These are phyloP conservation scores for Allium cepa DNA, from an alignment of 106 monocot species.

Conservation along the genomic window DNA sequence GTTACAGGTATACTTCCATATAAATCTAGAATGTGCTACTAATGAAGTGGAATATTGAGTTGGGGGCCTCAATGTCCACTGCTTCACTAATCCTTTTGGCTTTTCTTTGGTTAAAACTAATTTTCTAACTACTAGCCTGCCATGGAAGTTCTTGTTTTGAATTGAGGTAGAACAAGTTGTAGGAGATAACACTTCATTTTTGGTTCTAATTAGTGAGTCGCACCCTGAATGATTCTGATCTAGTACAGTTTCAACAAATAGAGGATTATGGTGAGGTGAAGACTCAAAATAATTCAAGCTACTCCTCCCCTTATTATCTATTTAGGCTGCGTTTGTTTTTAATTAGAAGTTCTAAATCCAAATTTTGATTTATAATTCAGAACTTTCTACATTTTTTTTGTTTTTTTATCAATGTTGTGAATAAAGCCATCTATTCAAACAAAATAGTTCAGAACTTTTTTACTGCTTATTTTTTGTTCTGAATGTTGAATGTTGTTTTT, in stretches of 20 bases:
- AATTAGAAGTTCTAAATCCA: neutral
- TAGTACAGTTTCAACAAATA: neutral
- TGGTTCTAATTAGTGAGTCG: constrained; percentile 1
- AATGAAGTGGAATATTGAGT: constrained; percentile 19
- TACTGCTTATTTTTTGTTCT: too few relatives aligned
- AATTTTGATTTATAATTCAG: neutral
- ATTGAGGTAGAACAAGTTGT: neutral
- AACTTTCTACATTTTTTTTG: too few relatives aligned
- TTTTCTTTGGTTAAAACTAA: constrained; percentile 25
- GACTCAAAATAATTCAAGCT: neutral
- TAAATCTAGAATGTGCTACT: constrained; percentile 26
- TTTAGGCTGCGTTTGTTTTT: too few relatives aligned
- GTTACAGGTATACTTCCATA: too few relatives aligned
- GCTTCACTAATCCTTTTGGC: constrained; percentile 28
- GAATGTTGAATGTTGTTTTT: too few relatives aligned
- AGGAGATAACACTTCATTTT: neutral
- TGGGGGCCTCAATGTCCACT: constrained; percentile 52
- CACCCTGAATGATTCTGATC: constrained; percentile 16
- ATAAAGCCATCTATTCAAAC: too few relatives aligned
- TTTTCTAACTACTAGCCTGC: constrained; percentile 30
- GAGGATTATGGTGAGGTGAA: neutral
- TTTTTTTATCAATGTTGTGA: too few relatives aligned
- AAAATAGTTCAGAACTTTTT: too few relatives aligned
- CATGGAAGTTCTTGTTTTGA: constrained; percentile 10
- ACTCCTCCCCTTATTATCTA: constrained; percentile 10